Conservation (phyloP, 1,139 yeast species). For the Kodamaea sp. region DNA sequence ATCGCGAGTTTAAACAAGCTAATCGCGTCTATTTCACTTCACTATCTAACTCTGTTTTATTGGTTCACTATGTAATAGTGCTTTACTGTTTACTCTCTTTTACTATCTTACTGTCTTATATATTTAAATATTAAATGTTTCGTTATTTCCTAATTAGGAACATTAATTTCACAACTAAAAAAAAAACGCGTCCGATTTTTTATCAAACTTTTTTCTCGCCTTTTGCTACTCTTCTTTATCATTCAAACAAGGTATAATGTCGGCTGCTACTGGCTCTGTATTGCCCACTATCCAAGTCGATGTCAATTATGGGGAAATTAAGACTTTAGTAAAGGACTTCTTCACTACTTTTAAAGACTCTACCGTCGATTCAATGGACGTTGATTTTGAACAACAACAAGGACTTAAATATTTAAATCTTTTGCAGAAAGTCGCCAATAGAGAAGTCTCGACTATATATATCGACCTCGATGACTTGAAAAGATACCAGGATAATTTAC, state of each 20-base stretch:
- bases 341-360: slow-evolving; percentile 55
- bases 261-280: slow-evolving; percentile 32
- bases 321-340: slow-evolving; percentile 53
- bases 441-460: slow-evolving; percentile 64
- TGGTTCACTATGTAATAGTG: too few species aligned
- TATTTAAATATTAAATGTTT: too few species aligned
- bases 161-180: too few species aligned
- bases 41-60: too few species aligned
- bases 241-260: slow-evolving; percentile 3
- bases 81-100: too few species aligned
- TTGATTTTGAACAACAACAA: slow-evolving; percentile 15
- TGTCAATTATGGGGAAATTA: slow-evolving; percentile 59
- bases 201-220: too few species aligned
- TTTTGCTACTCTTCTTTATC: too few species aligned
- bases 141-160: too few species aligned
- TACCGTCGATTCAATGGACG: slow-evolving; percentile 17
- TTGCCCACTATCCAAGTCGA: slow-evolving; percentile 56
- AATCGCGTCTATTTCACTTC: too few species aligned
- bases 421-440: slow-evolving; percentile 80
- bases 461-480: slow-evolving; percentile 85
- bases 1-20: too few species aligned
- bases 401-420: slow-evolving; percentile 68
- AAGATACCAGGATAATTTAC: slow-evolving; percentile 51
- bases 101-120: too few species aligned
- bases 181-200: too few species aligned